phyloP scores from a whole-genome alignment of 192 early-diverging fungal genomes.

The Gryganskiella cystojenkinii region DNA sequence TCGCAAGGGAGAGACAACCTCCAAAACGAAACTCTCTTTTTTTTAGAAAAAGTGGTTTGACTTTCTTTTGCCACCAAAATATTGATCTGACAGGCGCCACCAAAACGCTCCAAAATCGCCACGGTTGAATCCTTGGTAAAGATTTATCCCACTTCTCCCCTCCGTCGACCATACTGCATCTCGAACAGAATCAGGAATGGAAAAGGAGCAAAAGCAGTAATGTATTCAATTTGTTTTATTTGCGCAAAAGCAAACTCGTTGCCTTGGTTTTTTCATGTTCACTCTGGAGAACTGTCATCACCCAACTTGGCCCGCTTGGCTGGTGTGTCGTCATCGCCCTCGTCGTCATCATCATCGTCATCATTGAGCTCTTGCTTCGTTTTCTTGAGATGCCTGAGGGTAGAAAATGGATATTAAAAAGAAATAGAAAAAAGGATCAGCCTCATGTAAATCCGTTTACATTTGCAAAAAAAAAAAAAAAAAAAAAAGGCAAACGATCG shows the following conservation, averaged over 20 bases:
- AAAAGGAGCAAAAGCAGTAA: too few relatives aligned
- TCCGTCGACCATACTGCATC: too few relatives aligned
- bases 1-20: too few relatives aligned
- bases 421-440: neutral
- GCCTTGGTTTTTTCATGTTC: too few relatives aligned
- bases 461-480: slow-evolving; percentile 1
- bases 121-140: too few relatives aligned
- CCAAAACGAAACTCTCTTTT: too few relatives aligned
- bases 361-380: slow-evolving; percentile 13
- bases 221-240: neutral
- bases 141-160: too few relatives aligned
- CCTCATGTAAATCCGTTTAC: neutral
- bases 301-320: slow-evolving; percentile 25
- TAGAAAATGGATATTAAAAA: neutral
- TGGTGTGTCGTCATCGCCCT: slow-evolving; percentile 19
- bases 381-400: slow-evolving; percentile 5
- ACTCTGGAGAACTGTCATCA: slow-evolving; percentile 9
- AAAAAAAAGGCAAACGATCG: slow-evolving; percentile 7
- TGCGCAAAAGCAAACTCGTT: neutral
- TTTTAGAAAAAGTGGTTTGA: too few relatives aligned
- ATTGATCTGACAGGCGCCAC: too few relatives aligned
- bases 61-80: too few relatives aligned
- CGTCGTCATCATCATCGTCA: slow-evolving; percentile 48
- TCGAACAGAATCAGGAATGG: too few relatives aligned
- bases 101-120: too few relatives aligned